Conservation (phyloP, 2,329 filamentous ascomycete genomes). For the Neofusicoccum umdonicola region DNA sequence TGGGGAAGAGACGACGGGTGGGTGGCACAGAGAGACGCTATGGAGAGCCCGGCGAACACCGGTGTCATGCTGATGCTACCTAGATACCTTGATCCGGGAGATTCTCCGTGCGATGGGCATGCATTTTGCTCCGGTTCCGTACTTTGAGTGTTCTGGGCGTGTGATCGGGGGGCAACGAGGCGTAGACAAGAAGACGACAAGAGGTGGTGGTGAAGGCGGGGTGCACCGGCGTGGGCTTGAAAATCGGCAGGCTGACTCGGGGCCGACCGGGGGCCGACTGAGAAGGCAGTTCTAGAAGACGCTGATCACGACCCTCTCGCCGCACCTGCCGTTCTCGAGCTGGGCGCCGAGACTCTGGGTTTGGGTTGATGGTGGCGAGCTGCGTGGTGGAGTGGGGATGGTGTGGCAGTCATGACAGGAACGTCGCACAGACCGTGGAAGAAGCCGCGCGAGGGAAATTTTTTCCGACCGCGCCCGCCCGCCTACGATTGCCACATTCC, state of each 20-base stretch:
- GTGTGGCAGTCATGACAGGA: not conserved
- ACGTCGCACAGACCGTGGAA: not conserved
- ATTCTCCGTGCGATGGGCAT: constrained; percentile 13
- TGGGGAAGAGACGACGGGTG: not conserved
- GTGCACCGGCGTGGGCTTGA: not conserved
- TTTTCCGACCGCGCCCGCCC: not conserved
- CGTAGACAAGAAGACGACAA: not conserved
- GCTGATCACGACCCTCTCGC: not conserved
- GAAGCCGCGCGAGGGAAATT: not conserved
- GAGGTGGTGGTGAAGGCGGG: not conserved
- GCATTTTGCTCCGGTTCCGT: constrained; percentile 8
- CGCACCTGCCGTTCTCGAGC: not conserved
- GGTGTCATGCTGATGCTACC: constrained; percentile 19
- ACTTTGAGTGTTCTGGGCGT: constrained; percentile 6
- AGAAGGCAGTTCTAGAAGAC: not conserved
- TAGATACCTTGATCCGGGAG: constrained; percentile 18
- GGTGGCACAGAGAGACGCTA: not conserved
- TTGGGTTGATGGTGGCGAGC: not conserved
- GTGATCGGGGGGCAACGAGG: not conserved
- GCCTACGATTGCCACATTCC: not conserved
- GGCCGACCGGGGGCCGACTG: not conserved
- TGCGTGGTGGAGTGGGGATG: not conserved
- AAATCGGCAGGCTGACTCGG: constrained; percentile 5
- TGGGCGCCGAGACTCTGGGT: not conserved
- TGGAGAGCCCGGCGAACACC: constrained; percentile 5